phyloP scores from a whole-genome alignment of 1,284 basidiomycete species.

The Apiotrichum siamense region DNA sequence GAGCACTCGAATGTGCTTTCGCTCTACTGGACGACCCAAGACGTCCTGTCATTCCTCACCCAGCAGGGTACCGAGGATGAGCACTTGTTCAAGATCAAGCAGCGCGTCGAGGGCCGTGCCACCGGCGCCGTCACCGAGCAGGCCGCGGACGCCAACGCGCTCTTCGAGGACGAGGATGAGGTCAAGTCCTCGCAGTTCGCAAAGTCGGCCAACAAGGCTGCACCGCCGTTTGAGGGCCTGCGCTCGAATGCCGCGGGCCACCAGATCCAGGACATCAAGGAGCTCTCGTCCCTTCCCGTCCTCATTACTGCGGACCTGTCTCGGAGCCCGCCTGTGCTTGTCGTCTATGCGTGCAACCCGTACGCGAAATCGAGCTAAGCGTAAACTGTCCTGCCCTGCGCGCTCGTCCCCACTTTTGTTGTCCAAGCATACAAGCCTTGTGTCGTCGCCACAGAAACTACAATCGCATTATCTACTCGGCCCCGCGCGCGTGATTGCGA shows the following conservation, averaged over 20 bases:
- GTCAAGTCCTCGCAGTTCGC: constrained; percentile 63
- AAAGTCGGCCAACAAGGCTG: constrained; percentile 62
- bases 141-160: constrained; percentile 71
- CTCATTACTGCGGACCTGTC: constrained; percentile 88
- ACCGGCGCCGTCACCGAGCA: constrained; percentile 56
- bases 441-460: too few relatives aligned
- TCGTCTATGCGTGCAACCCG: constrained; percentile 50
- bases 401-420: too few relatives aligned
- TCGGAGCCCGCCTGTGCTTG: constrained; percentile 89
- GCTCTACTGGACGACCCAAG: constrained; percentile 68
- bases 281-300: constrained; percentile 83
- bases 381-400: background rate
- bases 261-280: constrained; percentile 85
- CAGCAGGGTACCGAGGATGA: constrained; percentile 80
- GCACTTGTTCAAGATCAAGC: constrained; percentile 84
- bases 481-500: too few relatives aligned
- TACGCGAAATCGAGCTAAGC: constrained; percentile 1
- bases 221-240: constrained; percentile 71
- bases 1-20: constrained; percentile 77
- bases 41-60: constrained; percentile 89
- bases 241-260: constrained; percentile 64
- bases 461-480: too few relatives aligned
- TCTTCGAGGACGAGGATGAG: constrained; percentile 74
- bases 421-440: too few relatives aligned
- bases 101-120: constrained; percentile 75